Conservation (phyloP, 345 rosid genomes). For the Geranium brycei region DNA sequence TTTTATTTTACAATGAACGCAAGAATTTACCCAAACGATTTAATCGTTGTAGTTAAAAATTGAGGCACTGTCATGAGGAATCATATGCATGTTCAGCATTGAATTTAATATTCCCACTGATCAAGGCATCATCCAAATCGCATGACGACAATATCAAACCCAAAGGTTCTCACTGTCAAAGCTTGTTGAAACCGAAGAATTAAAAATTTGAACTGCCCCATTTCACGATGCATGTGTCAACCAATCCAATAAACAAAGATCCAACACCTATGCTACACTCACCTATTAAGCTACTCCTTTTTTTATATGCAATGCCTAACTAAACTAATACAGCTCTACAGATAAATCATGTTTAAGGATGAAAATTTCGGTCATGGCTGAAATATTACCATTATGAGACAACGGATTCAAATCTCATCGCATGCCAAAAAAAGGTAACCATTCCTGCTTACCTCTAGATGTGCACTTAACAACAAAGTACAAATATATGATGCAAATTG, state of each 20-base stretch:
- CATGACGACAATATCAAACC: neutral
- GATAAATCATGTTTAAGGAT: no score
- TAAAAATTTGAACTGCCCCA: neutral
- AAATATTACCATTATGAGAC: no score
- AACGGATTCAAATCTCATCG: no score
- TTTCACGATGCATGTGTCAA: neutral
- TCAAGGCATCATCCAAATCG: conserved; percentile 1
- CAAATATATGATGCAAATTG: neutral
- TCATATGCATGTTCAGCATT: neutral
- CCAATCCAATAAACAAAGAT: neutral
- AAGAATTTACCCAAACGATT: neutral
- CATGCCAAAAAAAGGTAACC: no score
- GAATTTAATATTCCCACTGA: neutral
- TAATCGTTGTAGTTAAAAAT: neutral
- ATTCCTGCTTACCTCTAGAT: no score
- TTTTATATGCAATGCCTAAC: no score
- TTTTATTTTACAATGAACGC: neutral
- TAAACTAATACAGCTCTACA: no score
- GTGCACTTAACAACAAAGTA: neutral
- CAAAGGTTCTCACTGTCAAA: neutral
- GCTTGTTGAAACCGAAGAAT: neutral
- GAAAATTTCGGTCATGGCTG: no score
- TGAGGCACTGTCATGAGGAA: neutral
- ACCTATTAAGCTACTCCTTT: neutral
- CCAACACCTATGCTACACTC: neutral